Evolutionary conservation across 148 eudicot species (phyloP).

Genomic region (Fagopyrum homotropicum): DNA sequence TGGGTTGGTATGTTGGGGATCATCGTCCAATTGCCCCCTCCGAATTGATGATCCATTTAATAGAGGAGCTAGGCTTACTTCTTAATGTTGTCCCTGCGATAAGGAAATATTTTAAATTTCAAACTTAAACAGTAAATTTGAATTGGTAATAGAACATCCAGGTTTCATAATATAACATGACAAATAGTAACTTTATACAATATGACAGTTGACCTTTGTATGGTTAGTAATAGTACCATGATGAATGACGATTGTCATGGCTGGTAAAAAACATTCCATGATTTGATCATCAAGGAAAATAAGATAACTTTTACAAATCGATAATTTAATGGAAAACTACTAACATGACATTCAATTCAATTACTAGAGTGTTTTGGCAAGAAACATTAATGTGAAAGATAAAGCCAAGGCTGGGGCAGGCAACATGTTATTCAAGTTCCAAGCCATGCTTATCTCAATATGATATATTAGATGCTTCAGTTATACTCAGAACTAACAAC

Average conservation of each 20-base stretch:
- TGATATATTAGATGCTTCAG: background rate
- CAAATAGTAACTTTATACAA: background rate
- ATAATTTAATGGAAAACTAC: background rate
- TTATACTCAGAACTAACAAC: background rate
- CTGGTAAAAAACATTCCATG: background rate
- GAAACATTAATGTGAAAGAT: background rate
- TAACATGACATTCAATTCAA: background rate
- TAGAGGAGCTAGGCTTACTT: background rate
- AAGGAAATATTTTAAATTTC: background rate
- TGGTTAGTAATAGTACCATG: background rate
- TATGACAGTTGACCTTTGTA: background rate
- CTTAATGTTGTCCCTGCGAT: background rate
- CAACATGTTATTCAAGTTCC: background rate
- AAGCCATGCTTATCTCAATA: background rate
- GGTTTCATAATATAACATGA: background rate
- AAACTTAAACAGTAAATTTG: background rate
- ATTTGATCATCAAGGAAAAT: background rate
- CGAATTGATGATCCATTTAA: slow-evolving; percentile 51
- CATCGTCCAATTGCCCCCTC: slow-evolving; percentile 84
- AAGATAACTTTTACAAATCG: background rate
- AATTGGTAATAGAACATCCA: background rate
- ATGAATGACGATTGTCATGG: background rate
- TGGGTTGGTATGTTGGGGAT: slow-evolving; percentile 56
- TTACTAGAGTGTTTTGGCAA: background rate
- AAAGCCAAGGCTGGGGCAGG: too few species aligned